Base-by-base conservation (phyloP, 2,329 filamentous ascomycete species). In the Sphaerulina populicola region DNA sequence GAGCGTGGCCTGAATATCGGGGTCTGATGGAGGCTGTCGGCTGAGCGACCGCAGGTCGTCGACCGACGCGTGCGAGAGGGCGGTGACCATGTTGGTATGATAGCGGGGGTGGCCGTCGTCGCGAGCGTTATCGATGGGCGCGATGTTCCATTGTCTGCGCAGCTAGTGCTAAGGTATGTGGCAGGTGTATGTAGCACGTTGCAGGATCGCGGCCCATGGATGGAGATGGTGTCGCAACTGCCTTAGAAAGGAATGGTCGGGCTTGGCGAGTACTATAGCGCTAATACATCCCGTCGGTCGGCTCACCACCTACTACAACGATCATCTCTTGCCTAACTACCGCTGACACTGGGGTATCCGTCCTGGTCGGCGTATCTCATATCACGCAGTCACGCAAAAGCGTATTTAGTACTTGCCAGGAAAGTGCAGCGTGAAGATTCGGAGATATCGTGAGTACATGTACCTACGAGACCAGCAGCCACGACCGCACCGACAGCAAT, bases 1-100 rank as follows among this genome's bases (percentile, higher is more conserved):
- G 41, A 84, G 77, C 23, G 80, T 82, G 31, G 79, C 78, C 63
- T 83, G 79, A 51, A 80, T 78, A 62, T 84, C 81, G 31, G 81
- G 80, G 62, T 83, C 80, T 42, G 61, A 61, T 11, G 61, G 62
- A 7, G 63, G 62, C 49, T 62, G 64, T 10, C 62, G 60, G 52
- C 62, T 64, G 27, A 66, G 54, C n/a, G 63, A 63, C 53, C 64
- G 60, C 54, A 65, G 62, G 53, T 65, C 60, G 43, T 57, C 57
- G 36, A 57, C 54, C 21, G 54, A 52, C 15, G 54, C 41, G 53
- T 59, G 55, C 15, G 57, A 57, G 40, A 60, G 52, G 9, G 59
- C 53, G 21, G 56, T 50, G 43, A 54, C 48, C 33, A 56, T 57
- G 59, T 60, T 62, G 11, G 44, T 35, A 14, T 44, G 29, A 12